Conservation (phyloP, 2,329 filamentous ascomycete species). For the Ophiostoma perfectum region DNA sequence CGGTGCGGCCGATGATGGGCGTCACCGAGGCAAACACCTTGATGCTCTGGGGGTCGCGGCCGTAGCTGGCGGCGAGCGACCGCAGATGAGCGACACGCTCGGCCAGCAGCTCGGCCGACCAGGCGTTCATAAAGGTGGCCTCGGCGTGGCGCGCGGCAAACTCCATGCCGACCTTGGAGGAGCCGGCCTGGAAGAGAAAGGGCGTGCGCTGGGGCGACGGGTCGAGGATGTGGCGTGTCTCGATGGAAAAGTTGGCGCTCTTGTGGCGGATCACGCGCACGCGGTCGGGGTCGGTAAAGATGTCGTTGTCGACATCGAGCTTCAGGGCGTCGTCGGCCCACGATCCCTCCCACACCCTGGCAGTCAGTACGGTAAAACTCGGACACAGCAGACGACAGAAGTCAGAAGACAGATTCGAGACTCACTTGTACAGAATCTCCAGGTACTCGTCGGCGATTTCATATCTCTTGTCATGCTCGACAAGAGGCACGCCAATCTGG, state of each 20-base stretch:
- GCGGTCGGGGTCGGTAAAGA: constrained; percentile 20
- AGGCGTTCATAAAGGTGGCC: constrained; percentile 27
- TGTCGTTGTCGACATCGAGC: constrained; percentile 12
- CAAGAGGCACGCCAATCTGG: not conserved
- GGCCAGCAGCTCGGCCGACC: constrained; percentile 21
- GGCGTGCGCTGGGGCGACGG: constrained; percentile 17
- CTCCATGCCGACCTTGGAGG: constrained; percentile 25
- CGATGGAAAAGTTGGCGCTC: constrained; percentile 19
- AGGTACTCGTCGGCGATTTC: constrained; percentile 28
- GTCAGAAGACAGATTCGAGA: not conserved
- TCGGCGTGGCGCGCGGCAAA: constrained; percentile 30
- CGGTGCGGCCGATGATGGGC: constrained; percentile 26
- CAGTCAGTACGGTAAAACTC: not conserved
- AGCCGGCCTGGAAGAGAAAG: constrained; percentile 28
- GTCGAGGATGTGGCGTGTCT: constrained; percentile 12
- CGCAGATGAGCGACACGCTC: constrained; percentile 23
- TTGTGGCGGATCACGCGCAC: constrained; percentile 19
- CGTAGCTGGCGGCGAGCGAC: constrained; percentile 19
- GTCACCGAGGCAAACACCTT: constrained; percentile 28
- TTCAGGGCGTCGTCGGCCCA: constrained; percentile 1
- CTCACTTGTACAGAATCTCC: constrained; percentile 26
- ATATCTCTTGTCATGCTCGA: constrained; percentile 28
- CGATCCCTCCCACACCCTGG: not conserved
- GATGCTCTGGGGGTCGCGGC: constrained; percentile 25
- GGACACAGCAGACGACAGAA: not conserved